Conservation (phyloP, 371 early-diverging fungal genomes). For the Paraphysoderma sedebokerense region DNA sequence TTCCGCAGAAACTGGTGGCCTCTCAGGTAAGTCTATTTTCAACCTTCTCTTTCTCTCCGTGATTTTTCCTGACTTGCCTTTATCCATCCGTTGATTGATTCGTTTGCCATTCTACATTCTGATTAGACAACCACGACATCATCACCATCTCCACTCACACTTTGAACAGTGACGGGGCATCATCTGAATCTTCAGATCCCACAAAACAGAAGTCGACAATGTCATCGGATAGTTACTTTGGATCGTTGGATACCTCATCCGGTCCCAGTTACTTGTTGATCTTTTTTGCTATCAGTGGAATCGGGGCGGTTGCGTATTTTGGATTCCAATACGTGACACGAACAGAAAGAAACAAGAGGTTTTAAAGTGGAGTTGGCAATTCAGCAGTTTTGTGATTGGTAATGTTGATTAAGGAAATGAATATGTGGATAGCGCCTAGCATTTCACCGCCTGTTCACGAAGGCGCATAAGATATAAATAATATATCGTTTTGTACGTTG, state of each 20-base stretch:
- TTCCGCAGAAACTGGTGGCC: slow-evolving; percentile 78
- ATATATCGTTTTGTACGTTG: too few species aligned
- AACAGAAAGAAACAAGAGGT: too few species aligned
- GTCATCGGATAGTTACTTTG: too few species aligned
- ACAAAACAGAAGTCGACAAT: background rate
- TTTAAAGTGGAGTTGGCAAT: too few species aligned
- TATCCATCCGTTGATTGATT: too few species aligned
- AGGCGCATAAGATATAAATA: too few species aligned
- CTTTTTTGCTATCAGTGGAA: background rate
- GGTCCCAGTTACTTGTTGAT: background rate
- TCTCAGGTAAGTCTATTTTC: slow-evolving; percentile 27
- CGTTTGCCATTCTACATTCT: background rate
- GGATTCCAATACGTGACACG: background rate
- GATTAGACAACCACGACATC: slow-evolving; percentile 63
- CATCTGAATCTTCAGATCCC: background rate
- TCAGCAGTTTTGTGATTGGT: too few species aligned
- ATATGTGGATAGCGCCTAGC: too few species aligned
- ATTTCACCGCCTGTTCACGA: too few species aligned
- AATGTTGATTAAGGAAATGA: too few species aligned
- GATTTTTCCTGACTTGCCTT: background rate
- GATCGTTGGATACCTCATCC: too few species aligned
- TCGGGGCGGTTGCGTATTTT: background rate
- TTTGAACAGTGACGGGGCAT: background rate
- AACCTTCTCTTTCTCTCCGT: background rate
- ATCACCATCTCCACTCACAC: slow-evolving; percentile 31